Evolutionary conservation across 768 basidiomycete species (phyloP).

Genomic region (Leccinum obscurum): DNA sequence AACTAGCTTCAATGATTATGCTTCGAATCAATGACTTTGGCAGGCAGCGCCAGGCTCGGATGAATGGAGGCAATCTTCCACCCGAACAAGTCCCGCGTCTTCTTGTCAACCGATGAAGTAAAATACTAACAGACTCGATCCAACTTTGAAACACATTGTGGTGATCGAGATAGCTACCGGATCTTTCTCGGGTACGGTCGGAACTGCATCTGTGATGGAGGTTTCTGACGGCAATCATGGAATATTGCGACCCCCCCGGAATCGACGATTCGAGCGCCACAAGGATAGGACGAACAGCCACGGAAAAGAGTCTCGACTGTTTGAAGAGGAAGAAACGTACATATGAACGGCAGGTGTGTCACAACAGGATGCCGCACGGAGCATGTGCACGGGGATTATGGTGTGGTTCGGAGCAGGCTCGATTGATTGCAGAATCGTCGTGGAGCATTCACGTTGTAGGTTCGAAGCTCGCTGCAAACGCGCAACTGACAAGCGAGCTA

Average conservation of each 20-base stretch:
- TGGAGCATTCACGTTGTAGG: conserved; percentile 26
- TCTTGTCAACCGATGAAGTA: conserved; percentile 12
- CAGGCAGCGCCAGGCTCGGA: conserved; percentile 5
- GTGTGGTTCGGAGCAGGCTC: conserved; percentile 9
- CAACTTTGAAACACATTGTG: conserved; percentile 3
- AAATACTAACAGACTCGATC: conserved; percentile 8
- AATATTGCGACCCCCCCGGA: neutral
- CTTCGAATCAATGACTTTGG: neutral
- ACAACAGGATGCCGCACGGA: conserved; percentile 13
- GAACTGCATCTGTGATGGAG: neutral
- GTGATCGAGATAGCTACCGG: neutral
- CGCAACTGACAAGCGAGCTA: conserved; percentile 1
- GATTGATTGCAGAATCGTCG: conserved; percentile 9
- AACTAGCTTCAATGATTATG: conserved; percentile 7
- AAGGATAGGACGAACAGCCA: conserved; percentile 11
- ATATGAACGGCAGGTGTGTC: conserved; percentile 2
- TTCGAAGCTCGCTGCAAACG: conserved; percentile 12
- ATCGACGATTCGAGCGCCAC: conserved; percentile 12
- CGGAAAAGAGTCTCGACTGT: neutral
- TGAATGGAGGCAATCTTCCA: conserved; percentile 9
- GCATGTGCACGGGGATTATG: conserved; percentile 15
- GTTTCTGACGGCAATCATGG: conserved; percentile 15
- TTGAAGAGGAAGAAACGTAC: conserved; percentile 1
- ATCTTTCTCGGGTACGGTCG: neutral
- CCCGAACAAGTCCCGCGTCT: conserved; percentile 7